Percentiles rank a stretch among this genome's conserved stretches.
phyloP scores from a whole-genome alignment of 805 yeast genomes.

The Candida sakaeoensis region DNA sequence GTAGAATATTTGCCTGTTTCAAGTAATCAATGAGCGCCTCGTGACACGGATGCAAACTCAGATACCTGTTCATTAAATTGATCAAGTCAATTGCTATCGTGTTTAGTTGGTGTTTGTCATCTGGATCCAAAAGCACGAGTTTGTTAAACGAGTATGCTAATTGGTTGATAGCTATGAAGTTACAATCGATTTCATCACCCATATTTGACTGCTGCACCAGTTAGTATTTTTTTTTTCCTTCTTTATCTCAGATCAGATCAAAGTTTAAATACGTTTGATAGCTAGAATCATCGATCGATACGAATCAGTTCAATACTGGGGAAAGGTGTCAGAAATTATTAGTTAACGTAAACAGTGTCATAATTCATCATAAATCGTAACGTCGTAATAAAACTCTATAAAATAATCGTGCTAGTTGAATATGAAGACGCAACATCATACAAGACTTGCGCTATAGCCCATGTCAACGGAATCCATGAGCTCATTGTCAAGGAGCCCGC shows the following conservation, averaged over 20 bases:
- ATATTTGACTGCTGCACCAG: too few relatives aligned
- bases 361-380: too few relatives aligned
- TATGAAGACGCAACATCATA: conserved; percentile 67
- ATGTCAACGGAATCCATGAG: conserved; percentile 90
- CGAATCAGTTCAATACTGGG: too few relatives aligned
- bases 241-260: too few relatives aligned
- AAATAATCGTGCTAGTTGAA: conserved; percentile 41
- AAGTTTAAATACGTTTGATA: too few relatives aligned
- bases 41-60: conserved; percentile 18
- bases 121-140: conserved; percentile 4
- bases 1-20: background rate
- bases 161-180: conserved; percentile 12
- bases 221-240: too few relatives aligned
- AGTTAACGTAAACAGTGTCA: background rate
- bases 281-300: too few relatives aligned
- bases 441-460: conserved; percentile 66
- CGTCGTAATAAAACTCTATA: conserved; percentile 10
- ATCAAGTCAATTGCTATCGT: conserved; percentile 7
- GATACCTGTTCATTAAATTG: conserved; percentile 22
- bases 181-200: too few relatives aligned
- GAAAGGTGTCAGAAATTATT: background rate
- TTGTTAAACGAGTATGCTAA: conserved; percentile 9
- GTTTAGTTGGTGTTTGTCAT: background rate
- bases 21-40: conserved; percentile 10
- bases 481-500: conserved; percentile 85